Evolutionary conservation across 768 basidiomycete genomes (phyloP), one percentile per base, ranked within the genome.

Genomic region (Macrolepiota albuminosa): DNA sequence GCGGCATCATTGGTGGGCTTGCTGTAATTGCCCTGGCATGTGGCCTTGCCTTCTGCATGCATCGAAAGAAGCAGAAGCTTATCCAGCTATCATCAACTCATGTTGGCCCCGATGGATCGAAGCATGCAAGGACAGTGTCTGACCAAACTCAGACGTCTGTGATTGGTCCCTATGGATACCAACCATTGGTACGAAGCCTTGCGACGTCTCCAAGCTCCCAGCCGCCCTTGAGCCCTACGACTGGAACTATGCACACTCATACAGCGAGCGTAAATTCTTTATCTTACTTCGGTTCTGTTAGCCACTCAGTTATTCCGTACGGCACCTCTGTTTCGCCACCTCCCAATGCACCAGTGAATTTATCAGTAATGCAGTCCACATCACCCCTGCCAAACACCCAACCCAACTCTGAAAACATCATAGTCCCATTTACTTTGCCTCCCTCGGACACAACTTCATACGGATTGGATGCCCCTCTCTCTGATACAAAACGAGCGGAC

Each of bases 1-100:
- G 79, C 16, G 79, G 78, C 29, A 77, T 79, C 2, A 64, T 80
- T 48, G 79, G 78, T 29, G 78, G 78, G 0, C 49, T 78, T 11
- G 69, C 68, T 6, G 73, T 72, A 29, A 60, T 80, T 36, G 68
- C 58, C 14, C 54, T 71, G 3, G 75, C 69, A 9, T 66, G 64
- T 4, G 65, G 63, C 2, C 33, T 72, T 37, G 72, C 70, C 3
- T 67, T 74, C 48, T 73, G 54, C 60, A 65, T 76, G 31, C 61
- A 68, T 36, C 68, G 68, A 45, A 69, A 64, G 26, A 63, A 57
- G 34, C 57, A 61, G 34, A 57, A 57, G 52, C 48, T 40, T 39
- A 40, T 13, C 31, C 9, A 48, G 24, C n/a, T 8, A 16, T 16
- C 47, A 24, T 40, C 45, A 29, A 49, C 43, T 33, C 36, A 40